A percentile compares a stretch with the other conserved stretches of the same genome.
Conservation (phyloP, 73 alveolate species). For the Tetrahymena elliotti region DNA sequence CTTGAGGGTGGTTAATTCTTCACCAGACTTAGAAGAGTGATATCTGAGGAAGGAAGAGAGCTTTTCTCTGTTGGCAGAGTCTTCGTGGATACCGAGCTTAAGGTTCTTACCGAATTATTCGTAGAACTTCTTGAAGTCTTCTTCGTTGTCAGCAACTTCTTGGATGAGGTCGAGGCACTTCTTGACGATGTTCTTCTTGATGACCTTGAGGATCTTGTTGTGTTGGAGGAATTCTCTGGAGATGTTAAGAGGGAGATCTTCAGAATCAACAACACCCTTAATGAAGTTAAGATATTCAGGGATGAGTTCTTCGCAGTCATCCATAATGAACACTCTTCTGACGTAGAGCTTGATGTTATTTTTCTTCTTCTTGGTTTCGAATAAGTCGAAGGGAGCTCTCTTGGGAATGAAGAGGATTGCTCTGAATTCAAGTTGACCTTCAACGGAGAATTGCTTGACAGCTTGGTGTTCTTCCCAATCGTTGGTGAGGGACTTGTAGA, state of each 20-base stretch:
- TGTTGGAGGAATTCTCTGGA: slow-evolving; percentile 99
- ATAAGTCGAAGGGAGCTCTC: slow-evolving; percentile 99
- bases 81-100: slow-evolving; percentile 99
- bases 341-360: slow-evolving; percentile 96
- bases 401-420: slow-evolving; percentile 98
- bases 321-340: slow-evolving; percentile 99
- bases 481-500: slow-evolving; percentile 96
- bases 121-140: slow-evolving; percentile 98
- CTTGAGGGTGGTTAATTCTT: slow-evolving; percentile 93
- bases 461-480: slow-evolving; percentile 99
- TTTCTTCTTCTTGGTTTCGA: slow-evolving; percentile 98
- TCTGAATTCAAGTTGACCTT: slow-evolving; percentile 97
- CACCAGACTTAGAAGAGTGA: slow-evolving; percentile 97
- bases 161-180: slow-evolving; percentile 98
- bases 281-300: slow-evolving; percentile 98
- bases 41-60: slow-evolving; percentile 95
- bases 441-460: slow-evolving; percentile 99
- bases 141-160: slow-evolving; percentile 96
- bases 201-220: slow-evolving; percentile 97
- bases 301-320: slow-evolving; percentile 98
- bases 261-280: slow-evolving; percentile 99
- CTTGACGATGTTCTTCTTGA: slow-evolving; percentile 97
- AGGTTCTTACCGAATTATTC: slow-evolving; percentile 98
- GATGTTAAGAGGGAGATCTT: slow-evolving; percentile 98
- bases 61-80: slow-evolving; percentile 95